Conservation (phyloP, 345 rosid genomes). For the Populus davidiana region DNA sequence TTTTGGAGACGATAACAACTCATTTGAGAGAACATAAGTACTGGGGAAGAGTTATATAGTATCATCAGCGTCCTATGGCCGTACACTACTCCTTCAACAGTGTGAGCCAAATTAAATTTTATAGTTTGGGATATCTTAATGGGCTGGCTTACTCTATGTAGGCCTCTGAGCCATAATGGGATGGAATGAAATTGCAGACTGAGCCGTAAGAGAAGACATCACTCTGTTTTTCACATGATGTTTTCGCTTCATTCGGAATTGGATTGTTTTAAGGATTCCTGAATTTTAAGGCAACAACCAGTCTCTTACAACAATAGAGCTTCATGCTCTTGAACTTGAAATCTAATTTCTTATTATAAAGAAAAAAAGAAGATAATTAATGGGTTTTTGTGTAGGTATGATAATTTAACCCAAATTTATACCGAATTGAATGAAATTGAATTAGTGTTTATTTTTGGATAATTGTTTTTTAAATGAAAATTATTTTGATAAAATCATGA, state of each 20-base stretch:
- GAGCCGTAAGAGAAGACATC: neutral
- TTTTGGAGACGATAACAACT: neutral
- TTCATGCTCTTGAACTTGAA: neutral
- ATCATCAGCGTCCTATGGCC: neutral
- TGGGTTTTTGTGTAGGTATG: neutral
- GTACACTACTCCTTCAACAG: neutral
- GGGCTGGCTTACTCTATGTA: neutral
- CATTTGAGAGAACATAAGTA: neutral
- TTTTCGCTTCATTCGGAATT: neutral
- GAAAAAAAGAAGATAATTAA: neutral
- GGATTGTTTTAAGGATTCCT: neutral
- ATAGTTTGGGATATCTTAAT: too few relatives aligned
- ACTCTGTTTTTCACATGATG: neutral
- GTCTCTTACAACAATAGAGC: neutral
- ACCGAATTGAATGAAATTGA: too few relatives aligned
- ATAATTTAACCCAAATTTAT: too few relatives aligned
- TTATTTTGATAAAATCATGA: too few relatives aligned
- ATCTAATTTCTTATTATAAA: neutral
- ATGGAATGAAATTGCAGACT: neutral
- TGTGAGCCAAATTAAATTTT: neutral
- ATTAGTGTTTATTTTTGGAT: too few relatives aligned
- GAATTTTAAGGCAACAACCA: neutral
- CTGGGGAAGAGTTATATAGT: neutral
- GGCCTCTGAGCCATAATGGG: neutral
- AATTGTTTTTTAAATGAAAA: too few relatives aligned